A percentile compares a stretch with the other conserved stretches of the same genome.
These are phyloP conservation scores for Effrenium voratum DNA, from an alignment of 73 alveolate species.

Conservation along the genomic window DNA sequence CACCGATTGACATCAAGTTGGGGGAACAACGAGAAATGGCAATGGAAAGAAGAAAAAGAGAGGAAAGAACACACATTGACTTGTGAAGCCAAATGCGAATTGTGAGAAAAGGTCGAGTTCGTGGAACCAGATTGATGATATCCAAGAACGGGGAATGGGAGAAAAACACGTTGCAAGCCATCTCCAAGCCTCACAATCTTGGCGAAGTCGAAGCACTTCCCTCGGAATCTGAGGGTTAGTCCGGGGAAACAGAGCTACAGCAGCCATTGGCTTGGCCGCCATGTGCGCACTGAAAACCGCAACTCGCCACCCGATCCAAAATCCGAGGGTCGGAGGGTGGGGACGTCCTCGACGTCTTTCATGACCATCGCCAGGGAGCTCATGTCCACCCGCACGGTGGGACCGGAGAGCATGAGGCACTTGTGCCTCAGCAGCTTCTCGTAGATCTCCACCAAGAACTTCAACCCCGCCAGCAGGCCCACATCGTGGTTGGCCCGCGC, in stretches of 20 bases:
- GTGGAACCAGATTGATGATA: too few relatives aligned
- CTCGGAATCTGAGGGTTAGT: not conserved
- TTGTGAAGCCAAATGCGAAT: too few relatives aligned
- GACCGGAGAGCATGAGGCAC: slow-evolving; percentile 7
- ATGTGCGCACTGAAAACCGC: too few relatives aligned
- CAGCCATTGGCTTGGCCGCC: too few relatives aligned
- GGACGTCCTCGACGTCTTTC: slow-evolving; percentile 49
- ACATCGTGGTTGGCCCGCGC: slow-evolving; percentile 53
- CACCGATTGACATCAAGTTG: too few relatives aligned
- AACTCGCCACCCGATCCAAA: too few relatives aligned
- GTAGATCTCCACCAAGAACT: slow-evolving; percentile 74
- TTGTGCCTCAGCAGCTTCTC: slow-evolving; percentile 32
- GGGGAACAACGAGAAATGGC: too few relatives aligned
- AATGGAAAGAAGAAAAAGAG: too few relatives aligned
- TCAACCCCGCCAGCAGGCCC: slow-evolving; percentile 21
- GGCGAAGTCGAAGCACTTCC: slow-evolving; percentile 83
- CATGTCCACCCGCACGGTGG: slow-evolving; percentile 43
- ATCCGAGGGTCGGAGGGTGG: slow-evolving; percentile 37
- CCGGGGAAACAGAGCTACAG: not conserved
- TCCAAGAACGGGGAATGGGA: too few relatives aligned
- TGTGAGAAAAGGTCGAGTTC: too few relatives aligned
- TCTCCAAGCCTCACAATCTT: slow-evolving; percentile 69
- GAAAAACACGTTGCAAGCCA: too few relatives aligned
- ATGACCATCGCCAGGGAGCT: slow-evolving; percentile 40
- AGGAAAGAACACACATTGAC: too few relatives aligned